Evolutionary conservation across 1,284 basidiomycete genomes (phyloP), one percentile per base, ranked within the genome.

Genomic region (Fomitopsis pinicola): DNA sequence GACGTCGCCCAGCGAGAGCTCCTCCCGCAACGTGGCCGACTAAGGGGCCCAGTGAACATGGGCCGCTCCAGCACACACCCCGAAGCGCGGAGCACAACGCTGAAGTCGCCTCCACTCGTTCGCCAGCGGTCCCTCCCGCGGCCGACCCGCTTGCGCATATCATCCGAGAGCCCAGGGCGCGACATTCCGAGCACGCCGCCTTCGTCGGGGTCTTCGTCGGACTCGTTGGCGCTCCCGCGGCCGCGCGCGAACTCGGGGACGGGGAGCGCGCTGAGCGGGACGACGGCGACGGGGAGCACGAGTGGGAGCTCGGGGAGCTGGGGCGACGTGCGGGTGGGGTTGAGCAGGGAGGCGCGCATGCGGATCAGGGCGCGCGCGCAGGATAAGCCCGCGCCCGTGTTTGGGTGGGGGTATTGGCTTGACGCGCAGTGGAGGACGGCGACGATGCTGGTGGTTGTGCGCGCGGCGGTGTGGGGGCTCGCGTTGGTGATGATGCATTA

Each of bases 401-500:
- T 72, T 40, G 70, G 69, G 1, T 72, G 69, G 69, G 57, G 57
- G 22, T 72, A 73, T 46, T 73, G 69, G 69, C 2, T 63, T 30
- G 63, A 62, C 55, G 44, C 55, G 42, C 68, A 71, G 61, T 71
- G 67, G 53, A 30, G 57, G 38, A 65, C 67, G 5, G 63, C 72
- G 42, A 67, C 64, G 15, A 19, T 66, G 22, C 61, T 69, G 10
- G 48, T 72, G 19, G 59, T 64, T 35, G 26, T 71, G 12, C 62
- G 72, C 0, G 71, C 72, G 8, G 66, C 65, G 10, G 64, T 71
- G 5, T 72, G 71, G 71, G 71, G 67, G 8, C 42, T 66, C 0
- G 72, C 72, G 15, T 68, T 72, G 28, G 69, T 69, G 17, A 70
- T 72, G 61, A 73, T 72, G 72, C 71, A 72, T 54, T 73, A 73